These are phyloP conservation scores for Huntiella decipiens DNA, from an alignment of 2,329 filamentous ascomycete species.

Conservation along the genomic window DNA sequence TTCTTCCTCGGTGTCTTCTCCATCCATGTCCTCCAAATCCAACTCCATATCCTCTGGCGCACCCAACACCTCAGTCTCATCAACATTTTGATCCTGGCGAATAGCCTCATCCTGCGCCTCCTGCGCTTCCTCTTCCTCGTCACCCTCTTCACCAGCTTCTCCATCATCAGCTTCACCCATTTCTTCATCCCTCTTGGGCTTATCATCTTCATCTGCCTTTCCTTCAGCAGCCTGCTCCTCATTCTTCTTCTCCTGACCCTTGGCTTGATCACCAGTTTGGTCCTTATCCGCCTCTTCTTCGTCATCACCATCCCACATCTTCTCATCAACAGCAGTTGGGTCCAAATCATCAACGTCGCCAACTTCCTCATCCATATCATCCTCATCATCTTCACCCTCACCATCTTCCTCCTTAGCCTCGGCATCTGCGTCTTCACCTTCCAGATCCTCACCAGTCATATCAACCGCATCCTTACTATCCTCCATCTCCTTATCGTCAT, in stretches of 20 bases:
- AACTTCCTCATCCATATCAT: slow-evolving; percentile 76
- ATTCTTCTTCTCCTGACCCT: slow-evolving; percentile 47
- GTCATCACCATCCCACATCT: slow-evolving; percentile 88
- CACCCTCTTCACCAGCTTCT: slow-evolving; percentile 18
- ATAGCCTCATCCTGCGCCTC: slow-evolving; percentile 37
- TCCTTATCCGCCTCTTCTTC: slow-evolving; percentile 70
- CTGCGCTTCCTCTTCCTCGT: slow-evolving; percentile 27
- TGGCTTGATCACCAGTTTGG: slow-evolving; percentile 52
- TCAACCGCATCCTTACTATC: slow-evolving; percentile 75
- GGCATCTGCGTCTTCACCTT: slow-evolving; percentile 56
- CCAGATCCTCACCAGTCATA: slow-evolving; percentile 79
- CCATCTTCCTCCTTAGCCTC: slow-evolving; percentile 41
- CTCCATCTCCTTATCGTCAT: slow-evolving; percentile 46
- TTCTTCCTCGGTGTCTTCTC: slow-evolving; percentile 22
- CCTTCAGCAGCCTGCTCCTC: slow-evolving; percentile 42
- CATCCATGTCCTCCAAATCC: slow-evolving; percentile 51
- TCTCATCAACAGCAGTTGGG: slow-evolving; percentile 81
- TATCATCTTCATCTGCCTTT: slow-evolving; percentile 29
- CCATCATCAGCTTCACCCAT: slow-evolving; percentile 19
- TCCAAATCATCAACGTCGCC: slow-evolving; percentile 85
- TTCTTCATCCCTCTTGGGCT: slow-evolving; percentile 30
- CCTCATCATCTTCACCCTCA: slow-evolving; percentile 43
- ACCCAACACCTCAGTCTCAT: slow-evolving; percentile 66
- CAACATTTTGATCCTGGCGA: slow-evolving; percentile 51
- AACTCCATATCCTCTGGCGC: slow-evolving; percentile 79